Base-by-base conservation (phyloP, 352 stramenopile genomes). In the Thraustochytrium striatum region DNA sequence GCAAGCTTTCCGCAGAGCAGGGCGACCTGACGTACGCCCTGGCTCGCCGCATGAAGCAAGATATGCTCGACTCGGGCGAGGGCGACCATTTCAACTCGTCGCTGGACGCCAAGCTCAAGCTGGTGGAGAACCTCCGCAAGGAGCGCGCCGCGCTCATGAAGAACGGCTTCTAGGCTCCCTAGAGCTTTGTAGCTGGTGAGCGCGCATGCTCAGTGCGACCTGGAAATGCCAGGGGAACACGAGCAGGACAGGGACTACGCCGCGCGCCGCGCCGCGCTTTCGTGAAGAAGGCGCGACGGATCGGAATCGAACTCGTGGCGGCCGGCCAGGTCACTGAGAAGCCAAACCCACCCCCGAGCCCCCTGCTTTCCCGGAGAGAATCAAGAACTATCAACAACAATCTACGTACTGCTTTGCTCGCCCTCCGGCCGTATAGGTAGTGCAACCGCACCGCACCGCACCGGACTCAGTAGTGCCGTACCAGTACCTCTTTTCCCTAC, bases 31-130 rank as follows among this genome's bases (percentile, higher is more conserved):
- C 87, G 28, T 86, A 91, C 81, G 86, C 89, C 7, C 83, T 93
- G 9, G 88, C 87, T 0, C 89, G 87, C 19, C 86, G 87, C 53
- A 91, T 93, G 87, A 93, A 92, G 80, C 87, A 92, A 65, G 89
- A 91, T 50, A 81, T 91, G 28, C 83, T 90, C n/a, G 85, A 82
- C 19, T 81, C 85, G 9, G 35, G 81, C 73, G 13, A 79, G 28
- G 82, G 79, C 61, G 79, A 83, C 30, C n/a, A 72, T 9, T 82
- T 82, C 9, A 33, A 41, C 2, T 72, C 52, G 2, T 32, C 2
- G 55, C 82, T 93, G 32, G 88, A 93, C 47, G 86, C 89, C 57
- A 91, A 93, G 82, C 85, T 92, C 82, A 86, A 89, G 72, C 88
- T 87, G 47, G 88, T 93, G 38, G 88, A 92, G 57, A 86, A 90